Evolutionary conservation across 441 rosid species (phyloP).

Genomic region (Erodium moschatum): DNA sequence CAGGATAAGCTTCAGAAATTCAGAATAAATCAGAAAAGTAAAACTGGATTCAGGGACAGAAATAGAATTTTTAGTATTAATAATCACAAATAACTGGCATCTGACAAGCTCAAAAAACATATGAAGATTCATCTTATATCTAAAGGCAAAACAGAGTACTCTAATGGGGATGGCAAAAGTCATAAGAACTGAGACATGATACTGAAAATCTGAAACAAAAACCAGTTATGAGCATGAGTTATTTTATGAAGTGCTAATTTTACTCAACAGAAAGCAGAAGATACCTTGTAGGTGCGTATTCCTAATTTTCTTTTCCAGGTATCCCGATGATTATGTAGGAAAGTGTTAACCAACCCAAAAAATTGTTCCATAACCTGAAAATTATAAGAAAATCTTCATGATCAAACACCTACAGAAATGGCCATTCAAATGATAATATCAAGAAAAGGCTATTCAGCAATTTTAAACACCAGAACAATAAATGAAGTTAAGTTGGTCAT

Average conservation of each 20-base stretch:
- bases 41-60: too few species aligned
- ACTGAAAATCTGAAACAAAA: background rate
- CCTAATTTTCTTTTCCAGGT: slow-evolving; percentile 86
- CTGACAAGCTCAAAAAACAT: too few species aligned
- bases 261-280: slow-evolving; percentile 13
- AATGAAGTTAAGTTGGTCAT: too few species aligned
- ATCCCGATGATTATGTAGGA: slow-evolving; percentile 69
- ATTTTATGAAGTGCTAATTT: background rate
- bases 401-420: background rate
- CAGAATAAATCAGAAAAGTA: too few species aligned
- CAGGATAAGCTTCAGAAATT: too few species aligned
- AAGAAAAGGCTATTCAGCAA: background rate
- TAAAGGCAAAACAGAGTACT: background rate
- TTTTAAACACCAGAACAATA: background rate
- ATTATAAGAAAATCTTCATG: slow-evolving; percentile 13
- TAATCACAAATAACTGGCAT: too few species aligned
- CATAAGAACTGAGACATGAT: slow-evolving; percentile 6
- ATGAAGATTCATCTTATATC: too few species aligned
- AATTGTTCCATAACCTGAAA: slow-evolving; percentile 98
- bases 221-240: background rate
- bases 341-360: slow-evolving; percentile 88
- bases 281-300: slow-evolving; percentile 92
- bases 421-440: slow-evolving; percentile 5
- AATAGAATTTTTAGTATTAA: too few species aligned
- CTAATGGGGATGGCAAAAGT: background rate